Conservation (phyloP, 345 rosid species). For the Erodium maritimum region DNA sequence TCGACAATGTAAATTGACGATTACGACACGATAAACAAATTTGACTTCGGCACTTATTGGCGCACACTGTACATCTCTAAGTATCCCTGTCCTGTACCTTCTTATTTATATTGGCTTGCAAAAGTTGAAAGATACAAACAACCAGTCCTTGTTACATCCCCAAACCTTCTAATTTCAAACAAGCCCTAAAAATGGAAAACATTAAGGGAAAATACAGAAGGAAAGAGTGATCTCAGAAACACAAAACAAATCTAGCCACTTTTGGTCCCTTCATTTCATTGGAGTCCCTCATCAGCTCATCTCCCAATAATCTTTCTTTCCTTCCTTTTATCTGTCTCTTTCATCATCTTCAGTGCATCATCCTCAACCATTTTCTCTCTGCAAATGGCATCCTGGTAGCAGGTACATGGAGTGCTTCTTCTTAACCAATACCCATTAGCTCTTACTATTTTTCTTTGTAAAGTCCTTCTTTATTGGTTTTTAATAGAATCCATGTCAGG, state of each 20-base stretch:
- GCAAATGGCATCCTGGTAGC: slow-evolving; percentile 14
- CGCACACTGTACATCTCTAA: too few relatives aligned
- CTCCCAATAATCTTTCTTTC: slow-evolving; percentile 8
- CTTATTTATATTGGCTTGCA: neutral
- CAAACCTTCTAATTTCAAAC: slow-evolving; percentile 8
- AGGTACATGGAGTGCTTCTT: slow-evolving; percentile 10
- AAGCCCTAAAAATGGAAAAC: slow-evolving; percentile 38
- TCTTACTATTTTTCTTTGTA: neutral
- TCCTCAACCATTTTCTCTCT: slow-evolving; percentile 15
- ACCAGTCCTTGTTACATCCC: slow-evolving; percentile 22
- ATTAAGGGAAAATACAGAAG: neutral
- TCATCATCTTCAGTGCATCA: slow-evolving; percentile 11
- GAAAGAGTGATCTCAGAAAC: slow-evolving; percentile 7
- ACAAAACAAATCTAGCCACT: too few relatives aligned
- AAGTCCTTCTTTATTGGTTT: slow-evolving; percentile 12
- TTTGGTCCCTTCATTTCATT: neutral
- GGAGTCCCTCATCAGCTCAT: slow-evolving; percentile 2
- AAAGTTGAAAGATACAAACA: slow-evolving; percentile 30
- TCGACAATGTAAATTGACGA: too few relatives aligned
- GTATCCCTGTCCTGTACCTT: slow-evolving; percentile 18
- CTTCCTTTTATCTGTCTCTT: slow-evolving; percentile 18
- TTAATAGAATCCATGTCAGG: slow-evolving; percentile 36
- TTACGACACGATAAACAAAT: too few relatives aligned
- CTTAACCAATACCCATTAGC: neutral
- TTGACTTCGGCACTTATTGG: too few relatives aligned